Percentiles rank a stretch among this genome's conserved stretches.
Conservation (phyloP, 2,329 filamentous ascomycete species). For the Huntiella moniliformis region DNA sequence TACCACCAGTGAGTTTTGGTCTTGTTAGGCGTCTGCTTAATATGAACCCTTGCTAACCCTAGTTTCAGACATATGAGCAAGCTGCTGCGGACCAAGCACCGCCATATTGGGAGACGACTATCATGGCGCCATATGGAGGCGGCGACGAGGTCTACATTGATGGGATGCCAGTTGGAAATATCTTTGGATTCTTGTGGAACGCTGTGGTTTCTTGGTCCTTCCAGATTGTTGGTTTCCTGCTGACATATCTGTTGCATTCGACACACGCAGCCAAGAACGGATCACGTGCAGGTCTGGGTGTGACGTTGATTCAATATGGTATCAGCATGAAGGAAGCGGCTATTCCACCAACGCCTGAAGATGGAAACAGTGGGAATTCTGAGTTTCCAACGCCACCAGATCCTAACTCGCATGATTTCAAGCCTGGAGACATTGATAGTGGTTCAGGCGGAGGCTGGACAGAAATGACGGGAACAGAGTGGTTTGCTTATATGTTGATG, state of each 20-base stretch:
- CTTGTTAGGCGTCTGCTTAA: neutral
- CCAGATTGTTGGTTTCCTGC: conserved; percentile 87
- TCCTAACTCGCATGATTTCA: conserved; percentile 78
- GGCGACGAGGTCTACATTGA: conserved; percentile 93
- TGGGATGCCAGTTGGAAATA: conserved; percentile 74
- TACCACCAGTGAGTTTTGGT: conserved; percentile 56
- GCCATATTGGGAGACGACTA: conserved; percentile 98
- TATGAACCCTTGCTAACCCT: conserved; percentile 19
- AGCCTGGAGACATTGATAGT: conserved; percentile 46
- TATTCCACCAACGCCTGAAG: conserved; percentile 24
- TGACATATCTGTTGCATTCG: conserved; percentile 94
- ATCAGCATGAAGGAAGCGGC: conserved; percentile 71
- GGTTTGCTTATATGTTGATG: conserved; percentile 86
- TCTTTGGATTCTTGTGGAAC: conserved; percentile 82
- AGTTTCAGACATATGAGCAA: conserved; percentile 76
- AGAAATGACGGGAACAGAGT: conserved; percentile 58
- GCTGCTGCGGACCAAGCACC: conserved; percentile 89
- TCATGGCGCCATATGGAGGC: conserved; percentile 76
- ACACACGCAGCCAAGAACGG: conserved; percentile 97
- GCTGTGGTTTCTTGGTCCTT: conserved; percentile 96
- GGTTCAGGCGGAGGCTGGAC: conserved; percentile 23
- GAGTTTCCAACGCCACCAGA: conserved; percentile 57
- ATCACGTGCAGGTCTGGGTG: conserved; percentile 79
- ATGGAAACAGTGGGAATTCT: conserved; percentile 28
- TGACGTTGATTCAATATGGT: conserved; percentile 89